These are phyloP conservation scores for Fusarium agapanthi DNA, from an alignment of 2,329 filamentous ascomycete genomes.

Conservation along the genomic window DNA sequence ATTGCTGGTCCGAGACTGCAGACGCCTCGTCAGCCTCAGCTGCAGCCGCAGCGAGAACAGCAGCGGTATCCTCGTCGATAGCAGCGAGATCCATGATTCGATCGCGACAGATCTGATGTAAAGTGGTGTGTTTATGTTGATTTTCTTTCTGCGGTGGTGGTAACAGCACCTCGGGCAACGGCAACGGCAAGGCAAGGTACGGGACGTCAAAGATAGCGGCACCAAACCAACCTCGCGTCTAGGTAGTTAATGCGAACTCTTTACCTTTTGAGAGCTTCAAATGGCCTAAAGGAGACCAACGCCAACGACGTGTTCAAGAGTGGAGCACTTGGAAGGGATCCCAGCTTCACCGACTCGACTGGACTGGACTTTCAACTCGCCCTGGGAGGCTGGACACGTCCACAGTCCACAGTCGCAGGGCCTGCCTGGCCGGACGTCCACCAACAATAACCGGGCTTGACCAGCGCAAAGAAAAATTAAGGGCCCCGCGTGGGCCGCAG, in stretches of 20 bases:
- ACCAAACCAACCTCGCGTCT: constrained; percentile 27
- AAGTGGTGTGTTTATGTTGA: constrained; percentile 5
- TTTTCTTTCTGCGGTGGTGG: background rate
- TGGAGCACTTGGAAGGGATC: constrained; percentile 32
- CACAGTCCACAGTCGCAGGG: constrained; percentile 13
- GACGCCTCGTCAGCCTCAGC: constrained; percentile 34
- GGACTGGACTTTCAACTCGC: constrained; percentile 7
- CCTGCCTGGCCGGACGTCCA: background rate
- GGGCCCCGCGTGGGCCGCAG: constrained; percentile 33
- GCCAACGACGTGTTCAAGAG: constrained; percentile 34
- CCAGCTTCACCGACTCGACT: constrained; percentile 37
- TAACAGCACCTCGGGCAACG: constrained; percentile 5
- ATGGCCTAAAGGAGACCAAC: constrained; percentile 33
- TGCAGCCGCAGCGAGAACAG: constrained; percentile 38
- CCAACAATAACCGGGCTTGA: constrained; percentile 5
- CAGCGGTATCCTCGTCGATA: constrained; percentile 42
- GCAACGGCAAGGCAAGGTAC: constrained; percentile 15
- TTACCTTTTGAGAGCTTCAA: constrained; percentile 36
- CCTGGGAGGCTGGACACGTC: constrained; percentile 28
- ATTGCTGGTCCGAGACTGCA: constrained; percentile 33
- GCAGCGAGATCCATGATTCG: constrained; percentile 38
- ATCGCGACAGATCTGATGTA: background rate
- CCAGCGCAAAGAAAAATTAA: constrained; percentile 30
- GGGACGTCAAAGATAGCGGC: constrained; percentile 12
- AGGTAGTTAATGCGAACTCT: constrained; percentile 14